Evolutionary conservation across 495 filamentous ascomycete genomes (phyloP), one percentile per base, ranked within the genome.

Genomic region (Daldinia childiae): DNA sequence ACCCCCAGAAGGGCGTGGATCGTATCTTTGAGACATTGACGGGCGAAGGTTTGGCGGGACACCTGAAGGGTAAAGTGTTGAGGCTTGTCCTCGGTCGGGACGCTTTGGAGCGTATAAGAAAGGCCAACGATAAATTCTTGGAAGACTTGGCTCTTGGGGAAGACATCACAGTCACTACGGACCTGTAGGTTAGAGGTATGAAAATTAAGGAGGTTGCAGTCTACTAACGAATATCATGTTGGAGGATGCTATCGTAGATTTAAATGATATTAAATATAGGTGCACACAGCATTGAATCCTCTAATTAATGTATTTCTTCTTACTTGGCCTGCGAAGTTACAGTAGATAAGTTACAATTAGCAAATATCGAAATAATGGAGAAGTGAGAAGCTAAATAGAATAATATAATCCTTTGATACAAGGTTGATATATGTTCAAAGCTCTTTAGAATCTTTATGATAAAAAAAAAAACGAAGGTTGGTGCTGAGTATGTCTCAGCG

Each of bases 21-120:
- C 69, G 79, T 29, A 81, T 83, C 39, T 79, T 76, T 32, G 82
- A 83, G 72, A 77, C 76, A 26, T 75, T 80, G 2, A 72, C 68
- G 0, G 78, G 82, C 1, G 73, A 74, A 55, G 80, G 81, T 0
- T 24, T 75, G 55, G 75, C 75, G 14, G 66, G 66, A 9, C 27
- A 43, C 4, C 17, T 73, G 52, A 69, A 39, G 61, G 65, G 71
- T 1, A 66, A 62, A 52, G 66, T 73, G 12, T 4, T 24, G 21
- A 30, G 65, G n/a, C 52, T 73, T 17, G 62, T 66, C 0, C 52
- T 69, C 17, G 66, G 68, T 1, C 48, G 21, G 1, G 43, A 69
- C 38, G 59, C 55, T 29, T 38, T 52, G 50, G 6, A 45, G 24
- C 39, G 71, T 1, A 66, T 54, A 7, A 8, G 58, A 51, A 59